Conservation (phyloP, 306 rosid genomes). For the Vigna mungo region DNA sequence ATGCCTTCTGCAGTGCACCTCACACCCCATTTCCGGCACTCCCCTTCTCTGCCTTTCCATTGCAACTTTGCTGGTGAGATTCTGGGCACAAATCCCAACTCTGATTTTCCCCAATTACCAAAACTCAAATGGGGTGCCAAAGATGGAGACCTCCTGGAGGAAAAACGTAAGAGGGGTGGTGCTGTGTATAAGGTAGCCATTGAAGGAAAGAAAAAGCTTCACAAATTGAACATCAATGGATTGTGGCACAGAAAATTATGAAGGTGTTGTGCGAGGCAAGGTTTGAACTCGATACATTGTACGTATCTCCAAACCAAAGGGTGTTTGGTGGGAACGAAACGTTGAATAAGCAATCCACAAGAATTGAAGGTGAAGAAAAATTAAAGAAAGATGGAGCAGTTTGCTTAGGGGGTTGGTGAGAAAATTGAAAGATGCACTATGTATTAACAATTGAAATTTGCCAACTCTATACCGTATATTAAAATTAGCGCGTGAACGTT, state of each 20-base stretch:
- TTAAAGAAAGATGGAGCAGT: neutral
- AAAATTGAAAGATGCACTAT: neutral
- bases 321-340: slow-evolving; percentile 37
- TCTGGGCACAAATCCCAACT: slow-evolving; percentile 50
- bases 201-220: neutral
- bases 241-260: slow-evolving; percentile 6
- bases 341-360: slow-evolving; percentile 30
- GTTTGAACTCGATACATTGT: slow-evolving; percentile 16
- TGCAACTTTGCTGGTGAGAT: slow-evolving; percentile 33
- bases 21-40: slow-evolving; percentile 44
- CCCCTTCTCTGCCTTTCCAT: slow-evolving; percentile 42
- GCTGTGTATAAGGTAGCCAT: slow-evolving; percentile 57
- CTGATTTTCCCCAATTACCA: slow-evolving; percentile 33
- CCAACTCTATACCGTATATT: neutral
- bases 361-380: slow-evolving; percentile 36
- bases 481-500: neutral
- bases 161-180: slow-evolving; percentile 31
- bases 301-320: neutral
- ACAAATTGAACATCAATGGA: slow-evolving; percentile 12
- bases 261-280: slow-evolving; percentile 28
- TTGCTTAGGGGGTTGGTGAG: slow-evolving; percentile 13
- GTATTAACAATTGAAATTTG: neutral
- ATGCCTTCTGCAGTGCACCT: slow-evolving; percentile 72
- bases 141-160: slow-evolving; percentile 12
- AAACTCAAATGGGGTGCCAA: slow-evolving; percentile 46